phyloP scores from a whole-genome alignment of 75 land plant genomes.

The Selaginella tamariscina region DNA sequence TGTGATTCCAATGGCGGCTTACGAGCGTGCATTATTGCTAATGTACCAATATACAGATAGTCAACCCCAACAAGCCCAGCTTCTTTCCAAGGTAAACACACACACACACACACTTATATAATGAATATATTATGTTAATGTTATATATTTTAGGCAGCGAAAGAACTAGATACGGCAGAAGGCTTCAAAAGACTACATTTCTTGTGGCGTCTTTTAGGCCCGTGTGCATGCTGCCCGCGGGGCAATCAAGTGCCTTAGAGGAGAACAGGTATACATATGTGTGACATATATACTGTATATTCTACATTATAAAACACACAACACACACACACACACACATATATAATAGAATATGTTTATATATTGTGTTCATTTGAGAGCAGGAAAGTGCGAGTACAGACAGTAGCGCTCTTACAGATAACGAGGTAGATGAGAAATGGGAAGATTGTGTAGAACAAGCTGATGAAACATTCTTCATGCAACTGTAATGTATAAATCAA shows the following conservation, averaged over 20 bases:
- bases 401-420: neutral
- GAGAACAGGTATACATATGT: constrained; percentile 14
- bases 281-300: no score
- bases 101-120: no score
- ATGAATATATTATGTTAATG: neutral
- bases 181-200: constrained; percentile 32
- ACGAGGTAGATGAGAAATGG: neutral
- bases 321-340: no score
- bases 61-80: neutral
- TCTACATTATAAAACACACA: no score
- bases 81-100: neutral
- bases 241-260: constrained; percentile 27
- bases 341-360: no score
- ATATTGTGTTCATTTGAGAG: no score
- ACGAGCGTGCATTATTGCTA: constrained; percentile 33
- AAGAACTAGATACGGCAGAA: constrained; percentile 30
- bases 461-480: neutral
- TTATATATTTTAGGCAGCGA: constrained; percentile 22
- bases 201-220: constrained; percentile 33
- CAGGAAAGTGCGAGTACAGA: neutral
- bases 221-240: constrained; percentile 35
- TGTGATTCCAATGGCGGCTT: constrained; percentile 36
- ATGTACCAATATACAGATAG: constrained; percentile 17
- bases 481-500: neutral
- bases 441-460: neutral